These are phyloP conservation scores for Hymenoscyphus linearis DNA, from an alignment of 2,329 filamentous ascomycete genomes.

Conservation along the genomic window DNA sequence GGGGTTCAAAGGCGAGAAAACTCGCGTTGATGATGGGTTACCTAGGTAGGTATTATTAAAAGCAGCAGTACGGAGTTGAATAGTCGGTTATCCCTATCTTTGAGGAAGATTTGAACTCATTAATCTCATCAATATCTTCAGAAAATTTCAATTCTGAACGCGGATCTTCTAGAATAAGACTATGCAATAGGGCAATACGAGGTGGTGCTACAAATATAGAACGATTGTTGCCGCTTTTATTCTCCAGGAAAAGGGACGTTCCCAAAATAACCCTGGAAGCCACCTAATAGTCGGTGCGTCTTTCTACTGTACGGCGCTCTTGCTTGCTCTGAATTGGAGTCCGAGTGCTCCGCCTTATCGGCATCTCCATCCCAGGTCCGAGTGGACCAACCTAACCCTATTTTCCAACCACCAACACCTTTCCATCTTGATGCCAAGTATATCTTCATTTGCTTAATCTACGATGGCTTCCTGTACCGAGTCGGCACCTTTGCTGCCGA, in stretches of 20 bases:
- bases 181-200: too few species aligned
- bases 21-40: too few species aligned
- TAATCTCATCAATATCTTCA: background rate
- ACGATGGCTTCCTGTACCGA: constrained; percentile 1
- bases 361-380: background rate
- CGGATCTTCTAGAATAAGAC: background rate
- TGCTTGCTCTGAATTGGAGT: background rate
- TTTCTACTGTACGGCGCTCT: background rate
- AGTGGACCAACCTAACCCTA: background rate
- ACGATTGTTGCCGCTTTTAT: background rate
- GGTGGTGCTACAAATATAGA: too few species aligned
- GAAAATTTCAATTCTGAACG: background rate
- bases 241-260: too few species aligned
- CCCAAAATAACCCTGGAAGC: background rate
- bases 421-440: background rate
- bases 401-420: background rate
- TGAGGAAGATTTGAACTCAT: background rate
- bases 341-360: too few species aligned
- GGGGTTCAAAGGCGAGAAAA: background rate
- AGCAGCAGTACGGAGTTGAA: background rate
- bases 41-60: too few species aligned
- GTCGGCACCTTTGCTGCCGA: background rate
- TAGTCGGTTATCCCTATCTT: background rate
- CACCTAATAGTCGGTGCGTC: background rate
- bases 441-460: background rate